These are phyloP conservation scores for Scheffersomyces amazonensis DNA, from an alignment of 805 yeast species.

Conservation along the genomic window DNA sequence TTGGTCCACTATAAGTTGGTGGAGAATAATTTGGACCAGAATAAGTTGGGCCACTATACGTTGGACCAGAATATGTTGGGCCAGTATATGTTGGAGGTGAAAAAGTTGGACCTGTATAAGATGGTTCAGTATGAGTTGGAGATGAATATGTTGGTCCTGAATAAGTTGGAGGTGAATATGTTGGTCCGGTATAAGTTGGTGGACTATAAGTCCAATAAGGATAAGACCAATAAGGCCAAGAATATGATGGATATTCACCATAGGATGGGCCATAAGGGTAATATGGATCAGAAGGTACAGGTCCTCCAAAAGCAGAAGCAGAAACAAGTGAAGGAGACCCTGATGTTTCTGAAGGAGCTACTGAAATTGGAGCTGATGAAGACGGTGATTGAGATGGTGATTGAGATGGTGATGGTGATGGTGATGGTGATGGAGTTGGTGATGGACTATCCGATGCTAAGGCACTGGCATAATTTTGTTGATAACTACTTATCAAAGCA, in stretches of 20 bases:
- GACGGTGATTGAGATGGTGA: background rate
- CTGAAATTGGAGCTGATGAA: background rate
- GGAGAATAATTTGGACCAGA: background rate
- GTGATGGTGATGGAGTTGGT: background rate
- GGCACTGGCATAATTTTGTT: background rate
- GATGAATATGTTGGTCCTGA: background rate
- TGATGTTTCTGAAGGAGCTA: background rate
- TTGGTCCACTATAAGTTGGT: background rate
- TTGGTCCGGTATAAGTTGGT: background rate
- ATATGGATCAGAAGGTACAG: no score
- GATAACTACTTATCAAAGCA: slow-evolving; percentile 4
- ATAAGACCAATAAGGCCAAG: no score
- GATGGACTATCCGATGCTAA: slow-evolving; percentile 3
- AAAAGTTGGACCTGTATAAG: slow-evolving; percentile 2
- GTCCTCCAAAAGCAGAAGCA: no score
- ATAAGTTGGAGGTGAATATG: slow-evolving; percentile 2
- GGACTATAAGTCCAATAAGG: no score
- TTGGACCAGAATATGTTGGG: background rate
- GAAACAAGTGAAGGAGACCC: no score
- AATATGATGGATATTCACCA: background rate
- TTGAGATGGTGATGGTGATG: background rate
- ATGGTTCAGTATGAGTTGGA: background rate
- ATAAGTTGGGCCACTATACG: background rate
- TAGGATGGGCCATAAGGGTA: no score
- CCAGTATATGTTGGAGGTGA: background rate